phyloP scores from a whole-genome alignment of 805 yeast genomes.

The Dipodascopsis tothii region DNA sequence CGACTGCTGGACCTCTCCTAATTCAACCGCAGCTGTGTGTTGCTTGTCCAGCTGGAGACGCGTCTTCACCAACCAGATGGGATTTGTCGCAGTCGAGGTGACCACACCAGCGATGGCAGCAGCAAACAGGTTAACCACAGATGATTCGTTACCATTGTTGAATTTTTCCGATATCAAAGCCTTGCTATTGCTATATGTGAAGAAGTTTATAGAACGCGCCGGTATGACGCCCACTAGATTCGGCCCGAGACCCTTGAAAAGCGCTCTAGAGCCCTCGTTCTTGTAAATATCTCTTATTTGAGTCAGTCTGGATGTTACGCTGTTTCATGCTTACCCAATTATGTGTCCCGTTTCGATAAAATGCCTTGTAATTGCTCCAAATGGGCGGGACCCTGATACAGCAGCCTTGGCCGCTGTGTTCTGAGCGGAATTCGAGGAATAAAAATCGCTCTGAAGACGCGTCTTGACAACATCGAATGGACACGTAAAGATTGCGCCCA shows the following conservation, averaged over 20 bases:
- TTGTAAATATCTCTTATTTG: constrained; percentile 47
- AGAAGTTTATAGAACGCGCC: constrained; percentile 92
- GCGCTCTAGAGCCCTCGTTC: constrained; percentile 74
- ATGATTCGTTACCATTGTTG: constrained; percentile 67
- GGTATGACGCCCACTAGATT: constrained; percentile 96
- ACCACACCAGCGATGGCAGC: constrained; percentile 90
- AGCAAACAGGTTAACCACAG: constrained; percentile 77
- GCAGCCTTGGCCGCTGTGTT: constrained; percentile 23
- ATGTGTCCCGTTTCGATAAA: constrained; percentile 76
- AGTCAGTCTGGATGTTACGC: neutral
- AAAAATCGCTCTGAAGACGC: constrained; percentile 83
- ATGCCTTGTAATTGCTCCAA: constrained; percentile 54
- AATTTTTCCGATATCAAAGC: constrained; percentile 59
- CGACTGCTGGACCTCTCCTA: no score
- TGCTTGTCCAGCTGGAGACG: constrained; percentile 85
- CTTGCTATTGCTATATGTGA: constrained; percentile 92
- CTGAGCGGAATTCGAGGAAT: constrained; percentile 27
- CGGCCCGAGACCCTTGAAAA: constrained; percentile 94
- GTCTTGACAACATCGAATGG: constrained; percentile 95
- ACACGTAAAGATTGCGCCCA: constrained; percentile 88
- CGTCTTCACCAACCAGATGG: constrained; percentile 95
- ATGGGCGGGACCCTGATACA: constrained; percentile 23
- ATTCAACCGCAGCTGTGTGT: constrained; percentile 1
- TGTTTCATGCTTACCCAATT: constrained; percentile 30
- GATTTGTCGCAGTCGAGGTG: constrained; percentile 93